Conservation (phyloP, 1,139 yeast species). For the Geotrichum cucujoidarum region DNA sequence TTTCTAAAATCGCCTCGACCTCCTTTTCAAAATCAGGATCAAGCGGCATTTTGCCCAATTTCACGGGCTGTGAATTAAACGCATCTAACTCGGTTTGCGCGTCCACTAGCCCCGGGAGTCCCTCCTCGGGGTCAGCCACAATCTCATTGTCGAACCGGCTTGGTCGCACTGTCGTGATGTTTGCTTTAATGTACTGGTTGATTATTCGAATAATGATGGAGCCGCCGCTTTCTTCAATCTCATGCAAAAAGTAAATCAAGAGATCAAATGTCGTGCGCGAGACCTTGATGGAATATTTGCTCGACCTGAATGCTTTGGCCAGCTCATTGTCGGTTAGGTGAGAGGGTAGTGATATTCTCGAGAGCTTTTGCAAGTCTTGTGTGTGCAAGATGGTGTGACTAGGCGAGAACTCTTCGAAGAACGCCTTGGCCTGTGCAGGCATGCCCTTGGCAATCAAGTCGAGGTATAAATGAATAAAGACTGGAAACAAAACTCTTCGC, state of each 20-base stretch:
- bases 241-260: conserved; percentile 80
- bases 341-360: conserved; percentile 71
- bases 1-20: conserved; percentile 74
- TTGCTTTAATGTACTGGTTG: conserved; percentile 78
- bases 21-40: conserved; percentile 84
- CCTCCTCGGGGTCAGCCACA: conserved; percentile 52
- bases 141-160: conserved; percentile 32
- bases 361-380: conserved; percentile 64
- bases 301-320: conserved; percentile 67
- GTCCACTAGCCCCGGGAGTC: conserved; percentile 54
- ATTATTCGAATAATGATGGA: conserved; percentile 78
- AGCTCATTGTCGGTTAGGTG: conserved; percentile 79
- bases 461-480: conserved; percentile 81
- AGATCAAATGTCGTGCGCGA: conserved; percentile 86
- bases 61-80: conserved; percentile 68
- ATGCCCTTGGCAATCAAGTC: conserved; percentile 66
- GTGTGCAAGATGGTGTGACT: conserved; percentile 79
- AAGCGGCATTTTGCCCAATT: conserved; percentile 75
- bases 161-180: conserved; percentile 42
- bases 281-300: conserved; percentile 69
- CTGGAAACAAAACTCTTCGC: conserved; percentile 76
- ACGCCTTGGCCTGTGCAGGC: conserved; percentile 59
- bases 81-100: conserved; percentile 35
- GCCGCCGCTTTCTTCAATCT: conserved; percentile 91
- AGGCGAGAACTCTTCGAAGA: conserved; percentile 66